These are phyloP conservation scores for Populus simonii DNA, from an alignment of 345 rosid genomes.

Conservation along the genomic window DNA sequence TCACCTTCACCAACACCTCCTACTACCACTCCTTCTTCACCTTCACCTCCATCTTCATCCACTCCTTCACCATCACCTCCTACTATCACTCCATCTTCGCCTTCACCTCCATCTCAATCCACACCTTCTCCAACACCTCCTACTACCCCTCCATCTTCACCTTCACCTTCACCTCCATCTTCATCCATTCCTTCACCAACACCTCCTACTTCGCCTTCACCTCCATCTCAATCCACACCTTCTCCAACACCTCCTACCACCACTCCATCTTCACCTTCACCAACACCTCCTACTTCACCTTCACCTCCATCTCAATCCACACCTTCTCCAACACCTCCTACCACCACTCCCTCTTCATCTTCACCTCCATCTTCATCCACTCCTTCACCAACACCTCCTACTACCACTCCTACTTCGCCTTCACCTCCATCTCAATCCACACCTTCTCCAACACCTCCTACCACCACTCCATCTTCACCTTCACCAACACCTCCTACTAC, in stretches of 20 bases:
- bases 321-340: neutral
- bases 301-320: neutral
- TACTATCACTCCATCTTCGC: neutral
- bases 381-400: neutral
- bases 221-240: neutral
- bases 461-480: neutral
- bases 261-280: neutral
- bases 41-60: neutral
- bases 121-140: neutral
- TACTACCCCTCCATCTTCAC: neutral
- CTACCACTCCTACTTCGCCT: neutral
- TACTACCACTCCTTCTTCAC: neutral
- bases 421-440: neutral
- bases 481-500: neutral
- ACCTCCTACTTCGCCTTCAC: neutral
- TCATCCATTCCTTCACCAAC: neutral
- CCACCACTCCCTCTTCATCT: neutral
- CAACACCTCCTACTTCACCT: neutral
- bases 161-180: neutral
- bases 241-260: neutral
- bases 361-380: neutral
- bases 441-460: neutral
- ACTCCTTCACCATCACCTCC: neutral
- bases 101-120: neutral
- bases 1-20: neutral